Percentiles rank a stretch among this genome's conserved stretches.
Evolutionary conservation across 768 basidiomycete genomes (phyloP).

Genomic region (Tulasnella sp.): DNA sequence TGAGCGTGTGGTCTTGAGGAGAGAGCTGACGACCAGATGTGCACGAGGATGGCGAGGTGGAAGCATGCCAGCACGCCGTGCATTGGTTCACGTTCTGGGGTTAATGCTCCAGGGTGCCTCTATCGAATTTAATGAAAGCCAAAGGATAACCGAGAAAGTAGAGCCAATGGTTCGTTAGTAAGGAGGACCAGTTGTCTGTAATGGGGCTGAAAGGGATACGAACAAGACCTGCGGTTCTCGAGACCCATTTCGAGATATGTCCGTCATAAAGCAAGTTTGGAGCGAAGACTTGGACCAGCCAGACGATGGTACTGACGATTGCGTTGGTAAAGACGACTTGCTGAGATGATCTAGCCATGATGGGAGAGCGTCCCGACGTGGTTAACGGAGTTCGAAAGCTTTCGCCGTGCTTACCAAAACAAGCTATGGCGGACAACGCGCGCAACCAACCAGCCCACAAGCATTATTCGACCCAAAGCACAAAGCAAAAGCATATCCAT

Average conservation of each 20-base stretch:
- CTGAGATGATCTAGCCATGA: not conserved
- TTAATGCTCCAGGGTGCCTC: slow-evolving; percentile 4
- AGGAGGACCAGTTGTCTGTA: not conserved
- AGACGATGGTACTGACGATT: slow-evolving; percentile 3
- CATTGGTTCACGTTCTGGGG: slow-evolving; percentile 14
- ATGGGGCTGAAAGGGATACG: not conserved
- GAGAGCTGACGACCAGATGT: slow-evolving; percentile 22
- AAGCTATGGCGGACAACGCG: no score
- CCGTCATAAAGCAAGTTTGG: slow-evolving; percentile 20
- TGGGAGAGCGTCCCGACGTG: not conserved
- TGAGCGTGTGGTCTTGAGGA: slow-evolving; percentile 15
- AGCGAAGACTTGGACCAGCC: slow-evolving; percentile 9
- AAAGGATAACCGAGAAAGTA: not conserved
- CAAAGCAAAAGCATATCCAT: not conserved
- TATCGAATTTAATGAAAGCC: not conserved
- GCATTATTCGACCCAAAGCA: not conserved
- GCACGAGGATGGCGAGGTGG: slow-evolving; percentile 21
- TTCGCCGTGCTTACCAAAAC: not conserved
- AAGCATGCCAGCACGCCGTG: not conserved
- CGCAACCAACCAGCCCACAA: not conserved
- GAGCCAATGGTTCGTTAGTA: not conserved
- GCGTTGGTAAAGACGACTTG: slow-evolving; percentile 6
- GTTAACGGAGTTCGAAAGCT: not conserved
- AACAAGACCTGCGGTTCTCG: slow-evolving; percentile 2
- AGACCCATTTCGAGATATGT: slow-evolving; percentile 16